Percentiles rank a stretch among this genome's conserved stretches.
Conservation (phyloP, 257 asterid genomes). For the Solanum sejunctum region DNA sequence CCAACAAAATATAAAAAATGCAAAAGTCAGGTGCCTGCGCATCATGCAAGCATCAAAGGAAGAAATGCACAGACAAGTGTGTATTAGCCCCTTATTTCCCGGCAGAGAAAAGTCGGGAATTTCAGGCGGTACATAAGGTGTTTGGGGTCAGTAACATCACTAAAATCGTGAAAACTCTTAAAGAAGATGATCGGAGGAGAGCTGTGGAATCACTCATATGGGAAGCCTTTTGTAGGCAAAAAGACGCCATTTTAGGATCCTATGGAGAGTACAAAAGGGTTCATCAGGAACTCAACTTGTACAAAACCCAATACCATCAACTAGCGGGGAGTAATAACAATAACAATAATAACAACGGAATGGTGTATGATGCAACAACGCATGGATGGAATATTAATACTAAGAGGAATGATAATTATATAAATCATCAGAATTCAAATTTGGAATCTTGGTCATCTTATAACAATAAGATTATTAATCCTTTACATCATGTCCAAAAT, state of each 20-base stretch:
- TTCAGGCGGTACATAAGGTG: conserved; percentile 66
- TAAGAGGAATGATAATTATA: conserved; percentile 3
- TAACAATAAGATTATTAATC: conserved; percentile 8
- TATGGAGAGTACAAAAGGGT: conserved; percentile 48
- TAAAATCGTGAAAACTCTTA: conserved; percentile 29
- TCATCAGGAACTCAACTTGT: conserved; percentile 45
- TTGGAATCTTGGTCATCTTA: conserved; percentile 21
- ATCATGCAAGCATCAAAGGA: conserved; percentile 93
- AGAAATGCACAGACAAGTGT: conserved; percentile 72
- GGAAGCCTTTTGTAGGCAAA: conserved; percentile 68
- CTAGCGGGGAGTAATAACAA: conserved; percentile 9
- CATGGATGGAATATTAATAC: conserved; percentile 31
- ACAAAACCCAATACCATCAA: conserved; percentile 34
- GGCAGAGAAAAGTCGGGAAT: conserved; percentile 32
- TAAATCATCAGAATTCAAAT: conserved; percentile 21
- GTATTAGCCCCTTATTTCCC: conserved; percentile 68
- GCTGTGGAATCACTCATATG: conserved; percentile 68
- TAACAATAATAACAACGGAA: background rate
- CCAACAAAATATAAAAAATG: background rate
- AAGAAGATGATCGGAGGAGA: conserved; percentile 35
- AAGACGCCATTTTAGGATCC: conserved; percentile 53
- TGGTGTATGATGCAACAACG: conserved; percentile 19
- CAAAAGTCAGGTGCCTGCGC: conserved; percentile 54
- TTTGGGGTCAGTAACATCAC: conserved; percentile 78
- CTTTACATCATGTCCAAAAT: conserved; percentile 18